phyloP scores from a whole-genome alignment of 495 filamentous ascomycete species.

The Talaromyces proteolyticus region DNA sequence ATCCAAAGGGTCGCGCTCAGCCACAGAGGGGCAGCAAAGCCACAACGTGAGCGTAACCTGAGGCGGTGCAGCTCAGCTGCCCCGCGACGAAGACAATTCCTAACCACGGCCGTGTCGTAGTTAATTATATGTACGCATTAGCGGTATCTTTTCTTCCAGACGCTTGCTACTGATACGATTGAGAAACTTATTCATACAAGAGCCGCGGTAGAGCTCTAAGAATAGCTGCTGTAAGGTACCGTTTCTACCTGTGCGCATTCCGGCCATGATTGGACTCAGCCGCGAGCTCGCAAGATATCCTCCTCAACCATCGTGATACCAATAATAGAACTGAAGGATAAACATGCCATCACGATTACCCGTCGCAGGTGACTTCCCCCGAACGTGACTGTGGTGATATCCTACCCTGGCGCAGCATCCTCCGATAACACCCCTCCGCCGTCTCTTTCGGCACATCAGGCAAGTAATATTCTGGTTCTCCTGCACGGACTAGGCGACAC shows the following conservation, averaged over 20 bases:
- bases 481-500: slow-evolving; percentile 89
- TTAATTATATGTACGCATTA: too few species aligned
- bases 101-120: too few species aligned
- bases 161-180: too few species aligned
- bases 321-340: background rate
- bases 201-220: background rate
- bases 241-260: too few species aligned
- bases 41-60: background rate
- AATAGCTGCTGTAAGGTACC: too few species aligned
- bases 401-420: slow-evolving; percentile 27
- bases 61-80: background rate
- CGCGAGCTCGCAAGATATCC: too few species aligned
- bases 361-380: slow-evolving; percentile 46
- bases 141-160: too few species aligned
- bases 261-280: too few species aligned
- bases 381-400: slow-evolving; percentile 38
- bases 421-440: slow-evolving; percentile 35
- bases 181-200: too few species aligned
- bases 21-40: background rate
- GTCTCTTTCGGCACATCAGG: background rate
- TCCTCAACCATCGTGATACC: too few species aligned
- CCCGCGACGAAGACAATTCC: background rate
- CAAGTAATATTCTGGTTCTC: slow-evolving; percentile 67
- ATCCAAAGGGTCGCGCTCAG: background rate
- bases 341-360: slow-evolving; percentile 35